A percentile compares a stretch with the other conserved stretches of the same genome.
Evolutionary conservation across 2,329 filamentous ascomycete genomes (phyloP).

Genomic region (Tolypocladium paradoxum): DNA sequence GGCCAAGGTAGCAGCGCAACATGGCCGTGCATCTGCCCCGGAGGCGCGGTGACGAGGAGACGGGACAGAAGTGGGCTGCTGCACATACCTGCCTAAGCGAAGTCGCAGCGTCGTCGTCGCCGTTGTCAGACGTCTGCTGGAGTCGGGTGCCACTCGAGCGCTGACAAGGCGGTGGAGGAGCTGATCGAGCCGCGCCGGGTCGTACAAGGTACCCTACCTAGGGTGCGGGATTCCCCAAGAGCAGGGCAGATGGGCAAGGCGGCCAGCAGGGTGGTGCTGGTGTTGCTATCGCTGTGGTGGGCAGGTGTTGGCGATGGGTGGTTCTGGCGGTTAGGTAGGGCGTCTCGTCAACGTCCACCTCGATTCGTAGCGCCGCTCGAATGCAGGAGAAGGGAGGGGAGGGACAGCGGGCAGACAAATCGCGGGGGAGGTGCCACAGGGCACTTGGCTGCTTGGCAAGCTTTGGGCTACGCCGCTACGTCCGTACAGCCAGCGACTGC

Average conservation of each 20-base stretch:
- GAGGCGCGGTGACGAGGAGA: background rate
- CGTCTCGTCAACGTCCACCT: background rate
- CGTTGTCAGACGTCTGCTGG: background rate
- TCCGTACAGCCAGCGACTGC: no score
- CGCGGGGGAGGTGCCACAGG: background rate
- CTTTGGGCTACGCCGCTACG: background rate
- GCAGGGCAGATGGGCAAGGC: background rate
- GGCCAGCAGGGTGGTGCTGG: background rate
- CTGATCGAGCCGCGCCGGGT: background rate
- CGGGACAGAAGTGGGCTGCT: background rate
- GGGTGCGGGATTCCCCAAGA: background rate
- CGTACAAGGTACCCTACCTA: background rate
- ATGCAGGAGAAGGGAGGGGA: slow-evolving; percentile 4
- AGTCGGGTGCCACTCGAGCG: background rate
- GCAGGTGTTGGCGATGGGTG: background rate
- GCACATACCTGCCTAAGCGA: slow-evolving; percentile 1
- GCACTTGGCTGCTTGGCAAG: background rate
- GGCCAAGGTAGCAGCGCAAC: background rate
- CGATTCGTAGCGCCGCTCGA: slow-evolving; percentile 2
- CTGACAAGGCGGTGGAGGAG: background rate
- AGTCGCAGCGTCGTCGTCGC: background rate
- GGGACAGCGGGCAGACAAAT: background rate
- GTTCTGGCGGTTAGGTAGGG: background rate
- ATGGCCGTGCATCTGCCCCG: background rate
- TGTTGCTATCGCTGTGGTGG: background rate